phyloP scores from a whole-genome alignment of 208 protist species.

The Lotmaria passim region DNA sequence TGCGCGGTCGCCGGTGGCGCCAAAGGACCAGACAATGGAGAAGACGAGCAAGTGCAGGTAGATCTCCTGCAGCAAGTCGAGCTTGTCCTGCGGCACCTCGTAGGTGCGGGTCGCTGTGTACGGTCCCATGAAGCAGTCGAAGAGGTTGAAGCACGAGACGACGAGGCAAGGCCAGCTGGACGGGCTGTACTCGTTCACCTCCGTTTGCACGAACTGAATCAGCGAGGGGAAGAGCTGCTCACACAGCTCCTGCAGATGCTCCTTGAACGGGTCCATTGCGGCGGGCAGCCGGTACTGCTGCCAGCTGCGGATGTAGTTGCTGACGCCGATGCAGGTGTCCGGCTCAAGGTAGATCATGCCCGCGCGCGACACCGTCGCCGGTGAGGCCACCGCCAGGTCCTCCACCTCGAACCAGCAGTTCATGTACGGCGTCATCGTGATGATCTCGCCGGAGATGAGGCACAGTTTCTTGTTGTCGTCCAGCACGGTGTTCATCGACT shows the following conservation, averaged over 20 bases:
- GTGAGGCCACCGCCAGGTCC: slow-evolving; percentile 96
- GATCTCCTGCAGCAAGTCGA: slow-evolving; percentile 79
- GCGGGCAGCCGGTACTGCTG: slow-evolving; percentile 80
- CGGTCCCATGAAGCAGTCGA: slow-evolving; percentile 89
- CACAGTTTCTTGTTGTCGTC: slow-evolving; percentile 97
- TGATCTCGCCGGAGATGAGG: slow-evolving; percentile 95
- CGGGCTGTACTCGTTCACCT: slow-evolving; percentile 93
- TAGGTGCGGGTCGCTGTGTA: slow-evolving; percentile 84
- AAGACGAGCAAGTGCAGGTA: slow-evolving; percentile 96
- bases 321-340: slow-evolving; percentile 83
- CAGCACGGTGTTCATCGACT: slow-evolving; percentile 96
- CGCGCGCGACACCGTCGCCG: slow-evolving; percentile 97
- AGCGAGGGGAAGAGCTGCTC: slow-evolving; percentile 84
- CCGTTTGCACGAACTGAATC: slow-evolving; percentile 93
- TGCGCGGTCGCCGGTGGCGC: slow-evolving; percentile 92
- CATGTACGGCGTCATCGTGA: slow-evolving; percentile 95
- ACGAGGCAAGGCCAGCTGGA: slow-evolving; percentile 96
- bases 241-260: slow-evolving; percentile 88
- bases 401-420: slow-evolving; percentile 98
- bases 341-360: slow-evolving; percentile 99
- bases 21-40: slow-evolving; percentile 97
- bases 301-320: slow-evolving; percentile 86
- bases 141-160: slow-evolving; percentile 93
- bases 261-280: slow-evolving; percentile 87
- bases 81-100: slow-evolving; percentile 82